Evolutionary conservation across 768 basidiomycete genomes (phyloP).

Genomic region (Steccherinum ochraceum): DNA sequence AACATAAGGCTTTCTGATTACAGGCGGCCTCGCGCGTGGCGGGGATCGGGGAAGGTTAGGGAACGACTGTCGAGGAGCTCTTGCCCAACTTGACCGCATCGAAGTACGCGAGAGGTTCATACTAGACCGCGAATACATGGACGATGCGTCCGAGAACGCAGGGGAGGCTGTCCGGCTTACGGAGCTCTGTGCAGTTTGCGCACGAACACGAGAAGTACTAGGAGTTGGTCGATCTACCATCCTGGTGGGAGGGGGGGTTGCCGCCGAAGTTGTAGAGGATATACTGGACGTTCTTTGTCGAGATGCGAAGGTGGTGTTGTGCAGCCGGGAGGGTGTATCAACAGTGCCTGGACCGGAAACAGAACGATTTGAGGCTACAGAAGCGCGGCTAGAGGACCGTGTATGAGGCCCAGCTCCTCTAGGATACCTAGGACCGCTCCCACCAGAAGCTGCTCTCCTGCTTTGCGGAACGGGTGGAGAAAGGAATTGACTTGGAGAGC

Average conservation of each 20-base stretch:
- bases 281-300: constrained; percentile 74
- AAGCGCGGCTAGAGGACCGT: constrained; percentile 56
- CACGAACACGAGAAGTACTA: constrained; percentile 26
- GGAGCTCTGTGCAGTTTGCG: constrained; percentile 33
- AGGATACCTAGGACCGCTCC: constrained; percentile 8
- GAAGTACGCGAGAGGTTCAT: constrained; percentile 37
- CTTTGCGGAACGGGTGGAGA: constrained; percentile 38
- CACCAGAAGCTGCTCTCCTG: constrained; percentile 42
- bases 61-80: constrained; percentile 61
- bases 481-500: constrained; percentile 33
- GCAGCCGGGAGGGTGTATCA: constrained; percentile 33
- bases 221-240: constrained; percentile 28
- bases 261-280: constrained; percentile 33
- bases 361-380: constrained; percentile 52
- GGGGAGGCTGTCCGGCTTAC: constrained; percentile 48
- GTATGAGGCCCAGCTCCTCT: constrained; percentile 31
- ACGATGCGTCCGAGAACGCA: constrained; percentile 53
- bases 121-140: constrained; percentile 42
- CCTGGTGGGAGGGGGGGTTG: constrained; percentile 20
- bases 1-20: constrained; percentile 62
- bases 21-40: constrained; percentile 35
- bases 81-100: constrained; percentile 56
- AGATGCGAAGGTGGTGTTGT: constrained; percentile 72
- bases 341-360: constrained; percentile 55
- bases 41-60: constrained; percentile 38